Conservation (phyloP, 805 yeast species). For the Sugiyamaella qingdaonensis region DNA sequence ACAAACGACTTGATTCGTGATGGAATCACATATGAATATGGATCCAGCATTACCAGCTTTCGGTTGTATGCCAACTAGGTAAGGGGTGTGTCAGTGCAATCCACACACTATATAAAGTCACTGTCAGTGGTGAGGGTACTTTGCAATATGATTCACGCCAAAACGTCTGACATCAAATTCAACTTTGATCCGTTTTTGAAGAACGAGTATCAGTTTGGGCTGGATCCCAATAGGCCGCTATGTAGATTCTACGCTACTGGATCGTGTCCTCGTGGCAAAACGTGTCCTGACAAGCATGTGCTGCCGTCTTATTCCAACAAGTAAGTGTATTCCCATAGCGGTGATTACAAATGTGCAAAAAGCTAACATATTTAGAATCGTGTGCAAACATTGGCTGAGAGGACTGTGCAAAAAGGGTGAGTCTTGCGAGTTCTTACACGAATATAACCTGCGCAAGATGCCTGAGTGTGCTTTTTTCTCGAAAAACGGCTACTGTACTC, state of each 20-base stretch:
- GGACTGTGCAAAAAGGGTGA: conserved; percentile 97
- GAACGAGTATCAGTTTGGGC: conserved; percentile 73
- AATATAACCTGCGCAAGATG: conserved; percentile 88
- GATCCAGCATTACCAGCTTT: conserved; percentile 24
- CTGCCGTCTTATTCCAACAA: conserved; percentile 61
- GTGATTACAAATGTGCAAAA: conserved; percentile 23
- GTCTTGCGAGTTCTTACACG: conserved; percentile 94
- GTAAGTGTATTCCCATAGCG: conserved; percentile 12
- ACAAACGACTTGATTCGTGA: conserved; percentile 62
- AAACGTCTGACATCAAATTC: conserved; percentile 41
- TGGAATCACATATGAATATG: conserved; percentile 50
- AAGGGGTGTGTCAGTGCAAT: neutral
- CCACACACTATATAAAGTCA: neutral
- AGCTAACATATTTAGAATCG: conserved; percentile 51
- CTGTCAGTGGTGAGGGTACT: neutral
- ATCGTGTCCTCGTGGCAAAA: conserved; percentile 79
- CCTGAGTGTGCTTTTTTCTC: conserved; percentile 91
- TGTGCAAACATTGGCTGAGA: conserved; percentile 97
- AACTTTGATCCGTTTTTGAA: conserved; percentile 81
- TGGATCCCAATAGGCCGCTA: conserved; percentile 85
- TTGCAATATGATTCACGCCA: conserved; percentile 35
- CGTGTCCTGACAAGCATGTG: conserved; percentile 84
- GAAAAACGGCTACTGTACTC: conserved; percentile 69
- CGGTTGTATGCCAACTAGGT: neutral
- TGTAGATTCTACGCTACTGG: conserved; percentile 70